Conservation (phyloP, 192 early-diverging fungal species). For the Dissophora globulifera region DNA sequence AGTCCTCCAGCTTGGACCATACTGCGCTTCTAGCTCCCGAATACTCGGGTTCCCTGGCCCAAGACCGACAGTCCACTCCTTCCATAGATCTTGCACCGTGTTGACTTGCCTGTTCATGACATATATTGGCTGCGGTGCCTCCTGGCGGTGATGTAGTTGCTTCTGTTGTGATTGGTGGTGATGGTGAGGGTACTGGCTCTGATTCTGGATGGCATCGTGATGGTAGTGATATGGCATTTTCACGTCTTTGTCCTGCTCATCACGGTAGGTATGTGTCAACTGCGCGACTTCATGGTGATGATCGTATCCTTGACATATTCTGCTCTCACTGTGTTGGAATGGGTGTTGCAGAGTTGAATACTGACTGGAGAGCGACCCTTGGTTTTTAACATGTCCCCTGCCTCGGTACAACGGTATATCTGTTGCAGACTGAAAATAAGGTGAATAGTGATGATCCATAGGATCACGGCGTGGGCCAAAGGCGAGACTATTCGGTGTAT, state of each 20-base stretch:
- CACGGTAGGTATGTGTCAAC: not conserved
- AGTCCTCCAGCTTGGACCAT: conserved; percentile 41
- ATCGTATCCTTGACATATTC: not conserved
- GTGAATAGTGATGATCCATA: not conserved
- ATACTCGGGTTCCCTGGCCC: conserved; percentile 41
- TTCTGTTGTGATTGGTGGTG: conserved; percentile 1
- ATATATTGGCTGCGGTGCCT: conserved; percentile 13
- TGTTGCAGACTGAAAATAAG: not conserved
- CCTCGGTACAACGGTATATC: conserved; percentile 1
- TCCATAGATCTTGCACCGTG: conserved; percentile 42
- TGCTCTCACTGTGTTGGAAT: conserved; percentile 9
- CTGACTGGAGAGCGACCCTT: conserved; percentile 1
- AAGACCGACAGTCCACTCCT: conserved; percentile 44
- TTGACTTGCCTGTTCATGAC: conserved; percentile 45
- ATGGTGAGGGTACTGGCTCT: not conserved
- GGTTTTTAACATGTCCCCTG: conserved; percentile 10
- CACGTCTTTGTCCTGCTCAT: conserved; percentile 13
- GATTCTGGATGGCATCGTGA: too few species aligned
- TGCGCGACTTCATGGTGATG: conserved; percentile 3
- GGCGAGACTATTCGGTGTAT: not conserved
- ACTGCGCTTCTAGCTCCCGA: conserved; percentile 32
- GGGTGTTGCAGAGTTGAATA: conserved; percentile 6
- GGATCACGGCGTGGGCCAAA: not conserved
- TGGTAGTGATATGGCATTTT: conserved; percentile 4
- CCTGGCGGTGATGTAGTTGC: conserved; percentile 4